Evolutionary conservation across 768 basidiomycete species (phyloP), one percentile per base, ranked within the genome.

Genomic region (Chalciporus piperatus): DNA sequence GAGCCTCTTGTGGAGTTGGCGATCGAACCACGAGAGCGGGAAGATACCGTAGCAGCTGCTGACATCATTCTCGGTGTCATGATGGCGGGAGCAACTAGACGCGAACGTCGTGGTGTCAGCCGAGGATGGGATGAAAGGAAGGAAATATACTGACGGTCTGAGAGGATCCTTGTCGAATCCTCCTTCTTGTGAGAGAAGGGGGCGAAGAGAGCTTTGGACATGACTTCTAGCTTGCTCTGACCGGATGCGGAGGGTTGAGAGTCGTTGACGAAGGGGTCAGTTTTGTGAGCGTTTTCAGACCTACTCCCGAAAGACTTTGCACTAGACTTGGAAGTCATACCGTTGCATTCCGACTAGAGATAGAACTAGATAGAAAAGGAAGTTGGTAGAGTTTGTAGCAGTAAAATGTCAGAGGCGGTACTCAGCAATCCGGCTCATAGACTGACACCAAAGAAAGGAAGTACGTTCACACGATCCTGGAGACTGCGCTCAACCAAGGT

Each of bases 51-150:
- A 3, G 87, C 77, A 7, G 87, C 79, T 19, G 82, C 80, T 52
- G 78, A 81, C 54, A 92, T 81, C 82, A 92, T 85, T 50, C 84
- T 77, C 20, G 92, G 91, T 3, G 90, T 92, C 89, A 94, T 91
- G 59, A 94, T 89, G 54, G 85, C 84, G 12, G 91, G 91, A 13
- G 91, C 91, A 66, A 94, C 92, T 68, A 13, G 30, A 30, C 30
- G 44, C 45, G 50, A 58, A 47, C n/a, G n/a, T 40, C 39, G 30
- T 41, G 9, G 16, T 51, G 47, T 14, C 38, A 49, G 53, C 39
- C 37, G 33, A 16, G 17, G n/a, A 44, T n/a, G 35, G 17, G 9
- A n/a, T 8, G 41, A 46, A 41, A 27, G 30, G 23, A 32, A 32
- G 13, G 30, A 13, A 32, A 12, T 6, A 23, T 2, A 63, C 87